Evolutionary conservation across 192 early-diverging fungal genomes (phyloP).

Genomic region (Gigaspora rosea): DNA sequence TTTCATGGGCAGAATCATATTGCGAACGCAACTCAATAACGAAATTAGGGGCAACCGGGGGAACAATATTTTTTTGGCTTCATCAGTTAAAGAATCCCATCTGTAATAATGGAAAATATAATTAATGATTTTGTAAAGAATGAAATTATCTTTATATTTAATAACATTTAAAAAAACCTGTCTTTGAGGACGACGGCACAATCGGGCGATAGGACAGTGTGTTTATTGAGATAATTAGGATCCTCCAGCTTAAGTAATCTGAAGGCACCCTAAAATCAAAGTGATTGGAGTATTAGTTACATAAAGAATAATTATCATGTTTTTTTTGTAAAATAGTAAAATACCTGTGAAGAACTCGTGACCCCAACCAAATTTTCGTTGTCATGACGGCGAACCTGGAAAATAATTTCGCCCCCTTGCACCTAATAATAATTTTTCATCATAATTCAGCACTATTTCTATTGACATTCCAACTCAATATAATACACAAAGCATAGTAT

Average conservation of each 20-base stretch:
- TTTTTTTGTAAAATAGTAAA: not conserved
- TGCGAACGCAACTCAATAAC: not conserved
- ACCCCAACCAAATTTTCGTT: not conserved
- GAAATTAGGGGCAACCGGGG: not conserved
- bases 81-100: not conserved
- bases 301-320: not conserved
- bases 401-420: not conserved
- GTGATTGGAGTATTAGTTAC: not conserved
- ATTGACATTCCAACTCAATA: not conserved
- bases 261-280: too few species aligned
- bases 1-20: not conserved
- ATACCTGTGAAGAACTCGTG: not conserved
- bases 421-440: not conserved
- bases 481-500: not conserved
- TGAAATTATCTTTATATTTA: not conserved
- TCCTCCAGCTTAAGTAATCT: too few species aligned
- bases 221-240: too few species aligned
- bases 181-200: not conserved
- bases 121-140: not conserved
- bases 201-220: too few species aligned
- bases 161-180: not conserved
- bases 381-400: not conserved
- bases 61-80: not conserved
- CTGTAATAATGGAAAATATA: not conserved
- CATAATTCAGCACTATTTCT: not conserved